Conservation (phyloP, 1,139 yeast species). For the Debaryomycetaceae sp. region DNA sequence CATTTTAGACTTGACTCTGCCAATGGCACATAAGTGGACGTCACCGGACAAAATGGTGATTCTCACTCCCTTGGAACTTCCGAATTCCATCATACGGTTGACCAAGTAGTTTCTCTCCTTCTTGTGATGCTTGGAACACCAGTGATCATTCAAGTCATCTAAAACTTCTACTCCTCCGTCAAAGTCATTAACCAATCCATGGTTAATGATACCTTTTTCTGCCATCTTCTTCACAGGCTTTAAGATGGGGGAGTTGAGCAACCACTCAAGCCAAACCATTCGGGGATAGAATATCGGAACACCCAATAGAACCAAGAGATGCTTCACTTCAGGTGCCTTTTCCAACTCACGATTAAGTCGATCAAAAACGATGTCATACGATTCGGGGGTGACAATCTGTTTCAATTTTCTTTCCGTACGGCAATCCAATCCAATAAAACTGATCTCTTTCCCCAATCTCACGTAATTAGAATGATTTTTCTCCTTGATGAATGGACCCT, state of each 20-base stretch:
- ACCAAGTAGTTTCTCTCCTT: constrained; percentile 67
- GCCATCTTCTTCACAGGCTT: constrained; percentile 69
- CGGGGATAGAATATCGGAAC: constrained; percentile 95
- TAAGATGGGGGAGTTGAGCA: constrained; percentile 60
- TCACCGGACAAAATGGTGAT: constrained; percentile 88
- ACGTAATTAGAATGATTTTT: constrained; percentile 65
- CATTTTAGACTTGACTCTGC: constrained; percentile 64
- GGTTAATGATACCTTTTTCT: constrained; percentile 58
- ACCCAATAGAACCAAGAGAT: constrained; percentile 78
- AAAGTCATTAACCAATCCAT: constrained; percentile 80
- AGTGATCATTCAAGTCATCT: constrained; percentile 92
- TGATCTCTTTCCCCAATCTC: constrained; percentile 70
- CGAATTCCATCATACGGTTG: constrained; percentile 55
- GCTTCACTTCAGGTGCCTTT: constrained; percentile 56
- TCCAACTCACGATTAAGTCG: constrained; percentile 55
- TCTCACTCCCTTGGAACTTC: constrained; percentile 61
- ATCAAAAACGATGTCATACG: constrained; percentile 61
- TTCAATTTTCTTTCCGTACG: constrained; percentile 79
- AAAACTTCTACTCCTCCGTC: constrained; percentile 88
- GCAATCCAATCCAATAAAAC: constrained; percentile 80
- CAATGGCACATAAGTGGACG: constrained; percentile 84
- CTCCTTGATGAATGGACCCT: constrained; percentile 68
- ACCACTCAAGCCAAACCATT: constrained; percentile 79
- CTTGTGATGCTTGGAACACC: constrained; percentile 89
- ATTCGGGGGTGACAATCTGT: constrained; percentile 50